These are phyloP conservation scores for Annona squamosa DNA, from an alignment of 164 flowering plant genomes.

Conservation along the genomic window DNA sequence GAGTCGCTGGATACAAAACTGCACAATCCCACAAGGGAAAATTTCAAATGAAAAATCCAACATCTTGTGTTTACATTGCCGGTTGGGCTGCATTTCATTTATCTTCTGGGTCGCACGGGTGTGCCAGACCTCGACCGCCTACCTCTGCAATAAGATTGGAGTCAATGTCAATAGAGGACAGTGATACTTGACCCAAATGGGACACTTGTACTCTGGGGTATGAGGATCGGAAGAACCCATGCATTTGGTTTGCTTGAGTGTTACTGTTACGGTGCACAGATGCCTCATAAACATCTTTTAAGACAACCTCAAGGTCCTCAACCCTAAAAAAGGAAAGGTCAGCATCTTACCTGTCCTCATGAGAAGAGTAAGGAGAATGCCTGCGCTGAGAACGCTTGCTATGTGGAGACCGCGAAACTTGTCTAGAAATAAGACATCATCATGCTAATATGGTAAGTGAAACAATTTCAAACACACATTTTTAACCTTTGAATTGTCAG, in stretches of 20 bases:
- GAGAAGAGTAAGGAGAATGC: slow-evolving; percentile 98
- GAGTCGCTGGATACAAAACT: neutral
- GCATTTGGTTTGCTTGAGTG: neutral
- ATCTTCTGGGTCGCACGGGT: slow-evolving; percentile 46
- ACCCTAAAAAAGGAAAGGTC: slow-evolving; percentile 9
- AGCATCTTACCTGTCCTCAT: slow-evolving; percentile 67
- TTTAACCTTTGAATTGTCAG: slow-evolving; percentile 22
- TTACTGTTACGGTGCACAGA: slow-evolving; percentile 15
- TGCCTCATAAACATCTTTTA: slow-evolving; percentile 23
- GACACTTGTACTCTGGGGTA: neutral
- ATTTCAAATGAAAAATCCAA: neutral
- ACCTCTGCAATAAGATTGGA: slow-evolving; percentile 43
- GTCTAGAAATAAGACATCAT: slow-evolving; percentile 88
- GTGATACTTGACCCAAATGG: neutral
- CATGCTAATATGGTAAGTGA: slow-evolving; percentile 64
- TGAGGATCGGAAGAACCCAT: neutral
- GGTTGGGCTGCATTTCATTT: slow-evolving; percentile 6
- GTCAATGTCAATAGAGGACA: slow-evolving; percentile 1
- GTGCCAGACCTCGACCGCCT: slow-evolving; percentile 72
- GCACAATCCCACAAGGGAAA: neutral
- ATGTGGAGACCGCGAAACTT: slow-evolving; percentile 94
- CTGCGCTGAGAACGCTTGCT: slow-evolving; percentile 97
- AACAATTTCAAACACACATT: slow-evolving; percentile 20
- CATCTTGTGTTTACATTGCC: neutral
- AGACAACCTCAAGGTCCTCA: slow-evolving; percentile 19